These are phyloP conservation scores for Mycena leptocephala DNA, from an alignment of 768 basidiomycete genomes.

Conservation along the genomic window DNA sequence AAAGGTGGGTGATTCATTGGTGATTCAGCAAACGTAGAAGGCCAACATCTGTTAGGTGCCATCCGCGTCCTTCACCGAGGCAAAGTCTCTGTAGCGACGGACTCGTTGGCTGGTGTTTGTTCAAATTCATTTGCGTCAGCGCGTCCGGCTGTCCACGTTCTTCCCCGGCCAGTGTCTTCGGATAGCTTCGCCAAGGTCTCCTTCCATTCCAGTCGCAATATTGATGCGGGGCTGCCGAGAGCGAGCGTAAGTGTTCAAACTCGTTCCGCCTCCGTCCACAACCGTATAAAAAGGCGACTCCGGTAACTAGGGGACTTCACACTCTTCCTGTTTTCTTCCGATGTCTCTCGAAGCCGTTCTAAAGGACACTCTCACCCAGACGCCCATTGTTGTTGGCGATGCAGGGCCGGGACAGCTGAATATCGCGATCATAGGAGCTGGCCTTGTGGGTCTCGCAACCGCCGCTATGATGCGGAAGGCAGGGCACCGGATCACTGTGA, in stretches of 20 bases:
- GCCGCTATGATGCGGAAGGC: conserved; percentile 5
- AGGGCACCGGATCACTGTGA: conserved; percentile 1
- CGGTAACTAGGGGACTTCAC: neutral
- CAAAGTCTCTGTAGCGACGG: too few species aligned
- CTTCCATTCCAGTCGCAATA: too few species aligned
- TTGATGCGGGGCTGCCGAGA: neutral
- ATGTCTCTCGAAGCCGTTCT: neutral
- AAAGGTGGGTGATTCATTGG: too few species aligned
- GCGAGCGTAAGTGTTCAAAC: neutral
- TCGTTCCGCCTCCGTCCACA: neutral
- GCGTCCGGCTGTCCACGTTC: too few species aligned
- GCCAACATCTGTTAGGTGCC: too few species aligned
- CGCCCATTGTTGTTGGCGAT: neutral
- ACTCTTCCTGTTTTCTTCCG: neutral
- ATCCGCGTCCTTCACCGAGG: too few species aligned
- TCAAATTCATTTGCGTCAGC: too few species aligned
- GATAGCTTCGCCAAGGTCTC: too few species aligned
- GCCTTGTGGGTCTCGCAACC: neutral
- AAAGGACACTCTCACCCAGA: neutral
- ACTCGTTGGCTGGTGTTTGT: too few species aligned
- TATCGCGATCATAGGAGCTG: conserved; percentile 1
- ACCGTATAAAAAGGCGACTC: neutral
- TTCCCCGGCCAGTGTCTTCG: too few species aligned
- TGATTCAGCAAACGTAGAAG: too few species aligned
- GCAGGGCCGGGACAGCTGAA: neutral